phyloP scores from a whole-genome alignment of 352 stramenopile species.

The Phytophthora chlamydospora region DNA sequence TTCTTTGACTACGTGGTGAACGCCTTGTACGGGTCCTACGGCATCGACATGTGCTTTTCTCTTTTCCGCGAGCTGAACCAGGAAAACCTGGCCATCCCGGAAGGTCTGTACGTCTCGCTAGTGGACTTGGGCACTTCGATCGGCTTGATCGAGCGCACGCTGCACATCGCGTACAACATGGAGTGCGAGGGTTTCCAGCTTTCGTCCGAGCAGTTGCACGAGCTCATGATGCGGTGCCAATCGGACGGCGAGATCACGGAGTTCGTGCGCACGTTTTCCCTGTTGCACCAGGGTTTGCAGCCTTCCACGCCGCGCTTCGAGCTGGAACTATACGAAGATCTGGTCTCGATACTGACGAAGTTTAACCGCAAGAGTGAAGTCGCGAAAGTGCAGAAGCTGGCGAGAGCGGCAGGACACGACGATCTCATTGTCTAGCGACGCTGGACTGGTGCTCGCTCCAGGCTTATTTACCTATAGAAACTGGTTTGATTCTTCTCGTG shows the following conservation, averaged over 20 bases:
- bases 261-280: constrained; percentile 65
- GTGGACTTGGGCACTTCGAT: constrained; percentile 61
- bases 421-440: constrained; percentile 30
- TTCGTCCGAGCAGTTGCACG: constrained; percentile 53
- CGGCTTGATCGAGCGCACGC: constrained; percentile 69
- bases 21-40: constrained; percentile 54
- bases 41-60: constrained; percentile 79
- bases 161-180: constrained; percentile 85
- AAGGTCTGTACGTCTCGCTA: constrained; percentile 66
- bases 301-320: constrained; percentile 51
- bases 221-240: constrained; percentile 52
- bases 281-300: constrained; percentile 63
- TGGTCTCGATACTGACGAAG: constrained; percentile 48
- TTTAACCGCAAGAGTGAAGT: constrained; percentile 57
- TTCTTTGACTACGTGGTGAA: constrained; percentile 74
- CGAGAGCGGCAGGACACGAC: constrained; percentile 29
- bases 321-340: constrained; percentile 59
- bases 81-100: constrained; percentile 49
- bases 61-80: constrained; percentile 61
- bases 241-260: constrained; percentile 55
- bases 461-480: constrained; percentile 36
- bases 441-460: not conserved
- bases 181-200: constrained; percentile 77
- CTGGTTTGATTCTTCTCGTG: constrained; percentile 22
- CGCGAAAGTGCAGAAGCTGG: constrained; percentile 50